Percentiles rank a stretch among this genome's conserved stretches.
Evolutionary conservation across 768 basidiomycete species (phyloP).

Genomic region (Exsudoporus frostii): DNA sequence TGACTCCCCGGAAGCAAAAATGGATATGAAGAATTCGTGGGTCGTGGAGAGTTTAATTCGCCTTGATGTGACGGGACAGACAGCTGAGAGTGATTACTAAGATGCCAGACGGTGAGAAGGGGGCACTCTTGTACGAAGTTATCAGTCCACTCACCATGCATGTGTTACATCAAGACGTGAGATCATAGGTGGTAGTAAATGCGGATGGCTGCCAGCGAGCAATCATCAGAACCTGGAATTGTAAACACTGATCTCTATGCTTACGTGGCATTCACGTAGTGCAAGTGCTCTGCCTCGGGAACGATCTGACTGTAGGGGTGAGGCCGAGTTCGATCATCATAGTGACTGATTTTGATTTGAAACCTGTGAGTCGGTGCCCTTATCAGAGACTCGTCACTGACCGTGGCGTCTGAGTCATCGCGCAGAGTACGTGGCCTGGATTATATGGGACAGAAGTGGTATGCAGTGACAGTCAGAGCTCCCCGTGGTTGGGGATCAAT

Average conservation of each 20-base stretch:
- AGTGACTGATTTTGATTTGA: constrained; percentile 5
- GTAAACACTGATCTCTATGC: background rate
- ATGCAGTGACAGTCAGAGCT: background rate
- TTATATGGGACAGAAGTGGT: background rate
- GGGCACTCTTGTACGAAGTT: background rate
- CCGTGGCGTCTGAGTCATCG: constrained; percentile 14
- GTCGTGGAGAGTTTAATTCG: background rate
- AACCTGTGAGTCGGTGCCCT: background rate
- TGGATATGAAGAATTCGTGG: background rate
- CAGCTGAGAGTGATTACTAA: constrained; percentile 4
- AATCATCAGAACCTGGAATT: constrained; percentile 5
- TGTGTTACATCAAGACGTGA: background rate
- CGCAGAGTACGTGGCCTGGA: background rate
- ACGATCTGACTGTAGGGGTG: background rate
- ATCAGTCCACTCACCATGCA: constrained; percentile 9
- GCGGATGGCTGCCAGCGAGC: constrained; percentile 1
- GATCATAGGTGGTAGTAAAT: background rate
- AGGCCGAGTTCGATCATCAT: constrained; percentile 1
- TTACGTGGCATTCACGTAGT: constrained; percentile 5
- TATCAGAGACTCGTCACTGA: background rate
- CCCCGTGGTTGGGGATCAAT: constrained; percentile 9
- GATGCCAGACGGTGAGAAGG: background rate
- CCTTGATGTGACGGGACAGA: background rate
- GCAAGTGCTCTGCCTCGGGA: background rate
- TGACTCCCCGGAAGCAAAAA: background rate